A percentile compares a stretch with the other conserved stretches of the same genome.
These are phyloP conservation scores for Penicillium cataractarum DNA, from an alignment of 495 filamentous ascomycete genomes.

Conservation along the genomic window DNA sequence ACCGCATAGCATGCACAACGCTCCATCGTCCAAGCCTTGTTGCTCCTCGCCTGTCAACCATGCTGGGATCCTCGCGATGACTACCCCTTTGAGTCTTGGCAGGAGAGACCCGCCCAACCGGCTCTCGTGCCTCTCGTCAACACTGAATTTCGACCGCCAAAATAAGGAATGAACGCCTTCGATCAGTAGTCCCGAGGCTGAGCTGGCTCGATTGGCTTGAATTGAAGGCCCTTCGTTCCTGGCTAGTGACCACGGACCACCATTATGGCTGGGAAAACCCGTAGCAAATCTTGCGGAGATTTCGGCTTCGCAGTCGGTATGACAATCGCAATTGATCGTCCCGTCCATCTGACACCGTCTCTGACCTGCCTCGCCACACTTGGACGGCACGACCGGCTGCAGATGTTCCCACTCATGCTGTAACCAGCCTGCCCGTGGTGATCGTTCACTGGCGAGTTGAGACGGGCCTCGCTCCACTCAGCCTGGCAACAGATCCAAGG, in stretches of 20 bases:
- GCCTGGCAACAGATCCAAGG: constrained; percentile 23
- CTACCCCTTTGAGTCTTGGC: constrained; percentile 16
- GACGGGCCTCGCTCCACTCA: constrained; percentile 23
- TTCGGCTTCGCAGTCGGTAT: constrained; percentile 12
- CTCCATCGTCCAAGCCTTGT: not conserved
- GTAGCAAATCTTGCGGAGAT: not conserved
- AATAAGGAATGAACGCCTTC: not conserved
- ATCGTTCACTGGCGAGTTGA: not conserved
- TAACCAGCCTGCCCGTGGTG: constrained; percentile 9
- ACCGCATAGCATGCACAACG: constrained; percentile 16
- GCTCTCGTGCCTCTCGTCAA: constrained; percentile 5
- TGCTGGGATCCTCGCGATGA: constrained; percentile 15
- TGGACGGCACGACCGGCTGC: constrained; percentile 21
- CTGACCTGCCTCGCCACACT: constrained; percentile 22
- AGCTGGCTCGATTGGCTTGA: not conserved
- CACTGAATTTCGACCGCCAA: constrained; percentile 8
- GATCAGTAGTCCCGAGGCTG: not conserved
- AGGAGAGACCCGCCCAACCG: constrained; percentile 10
- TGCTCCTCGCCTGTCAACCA: constrained; percentile 3
- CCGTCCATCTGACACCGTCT: constrained; percentile 23
- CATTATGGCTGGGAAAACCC: not conserved
- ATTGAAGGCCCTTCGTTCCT: not conserved
- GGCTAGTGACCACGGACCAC: not conserved
- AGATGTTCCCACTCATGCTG: constrained; percentile 21
- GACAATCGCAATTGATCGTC: constrained; percentile 14